Evolutionary conservation across 495 filamentous ascomycete species (phyloP).

Genomic region (Aspergillus cavernicola): DNA sequence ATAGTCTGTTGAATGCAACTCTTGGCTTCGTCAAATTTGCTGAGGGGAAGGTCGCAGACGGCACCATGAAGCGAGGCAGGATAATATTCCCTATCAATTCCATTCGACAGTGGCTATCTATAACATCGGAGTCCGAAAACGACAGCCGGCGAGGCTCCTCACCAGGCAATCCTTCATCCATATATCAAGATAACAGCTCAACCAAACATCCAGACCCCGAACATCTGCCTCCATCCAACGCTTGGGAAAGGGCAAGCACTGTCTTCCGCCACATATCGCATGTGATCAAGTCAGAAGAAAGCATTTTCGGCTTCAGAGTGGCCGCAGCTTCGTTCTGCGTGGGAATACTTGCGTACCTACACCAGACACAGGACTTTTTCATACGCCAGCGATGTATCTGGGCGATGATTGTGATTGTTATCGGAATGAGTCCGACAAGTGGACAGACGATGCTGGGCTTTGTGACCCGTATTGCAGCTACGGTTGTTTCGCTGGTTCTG

Average conservation of each 20-base stretch:
- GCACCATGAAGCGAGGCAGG: constrained; percentile 55
- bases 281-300: constrained; percentile 29
- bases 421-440: constrained; percentile 56
- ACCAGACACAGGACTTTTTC: constrained; percentile 63
- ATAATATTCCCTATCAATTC: constrained; percentile 58
- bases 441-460: constrained; percentile 68
- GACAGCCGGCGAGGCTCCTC: constrained; percentile 20
- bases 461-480: constrained; percentile 60
- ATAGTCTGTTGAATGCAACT: constrained; percentile 28
- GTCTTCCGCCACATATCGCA: constrained; percentile 24
- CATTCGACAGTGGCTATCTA: constrained; percentile 40
- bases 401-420: constrained; percentile 73
- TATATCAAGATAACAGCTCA: constrained; percentile 3
- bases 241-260: constrained; percentile 53
- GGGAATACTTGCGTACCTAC: constrained; percentile 65
- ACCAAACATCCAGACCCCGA: constrained; percentile 56
- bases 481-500: constrained; percentile 53
- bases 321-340: constrained; percentile 68
- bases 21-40: constrained; percentile 59
- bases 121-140: constrained; percentile 13
- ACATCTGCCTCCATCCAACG: constrained; percentile 61
- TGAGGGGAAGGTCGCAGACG: constrained; percentile 48
- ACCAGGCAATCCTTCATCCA: constrained; percentile 16
- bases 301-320: constrained; percentile 62
- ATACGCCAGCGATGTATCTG: constrained; percentile 67